Evolutionary conservation across 305 asterid species (phyloP).

Genomic region (Solanum hybrid): DNA sequence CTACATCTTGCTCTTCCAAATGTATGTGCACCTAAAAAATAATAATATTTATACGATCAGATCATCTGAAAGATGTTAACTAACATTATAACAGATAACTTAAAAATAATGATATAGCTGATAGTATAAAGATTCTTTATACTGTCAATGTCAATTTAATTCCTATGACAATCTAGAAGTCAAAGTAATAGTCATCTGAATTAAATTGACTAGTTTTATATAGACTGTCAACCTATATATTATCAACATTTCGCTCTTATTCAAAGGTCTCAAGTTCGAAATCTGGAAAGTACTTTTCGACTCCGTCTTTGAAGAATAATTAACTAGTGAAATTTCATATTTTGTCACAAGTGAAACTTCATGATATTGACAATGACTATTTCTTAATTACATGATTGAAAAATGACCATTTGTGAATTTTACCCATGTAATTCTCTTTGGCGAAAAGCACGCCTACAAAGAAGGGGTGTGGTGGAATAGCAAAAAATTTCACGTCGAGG

Average conservation of each 20-base stretch:
- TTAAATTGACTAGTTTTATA: not conserved
- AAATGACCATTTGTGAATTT: not conserved
- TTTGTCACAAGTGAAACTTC: not conserved
- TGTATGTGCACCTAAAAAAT: slow-evolving; percentile 50
- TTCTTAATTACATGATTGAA: not conserved
- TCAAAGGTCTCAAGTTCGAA: not conserved
- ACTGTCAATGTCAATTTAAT: not conserved
- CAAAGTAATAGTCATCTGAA: not conserved
- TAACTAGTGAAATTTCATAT: not conserved
- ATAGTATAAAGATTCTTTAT: not conserved
- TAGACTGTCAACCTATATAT: not conserved
- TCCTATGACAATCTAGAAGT: not conserved
- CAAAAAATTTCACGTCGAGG: fast-evolving
- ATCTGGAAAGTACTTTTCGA: not conserved
- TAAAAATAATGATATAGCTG: not conserved
- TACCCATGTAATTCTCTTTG: not conserved
- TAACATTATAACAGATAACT: too few species aligned
- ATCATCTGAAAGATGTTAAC: not conserved
- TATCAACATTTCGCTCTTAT: not conserved
- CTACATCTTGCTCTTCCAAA: slow-evolving; percentile 60
- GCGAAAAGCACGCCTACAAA: not conserved
- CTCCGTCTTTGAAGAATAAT: not conserved
- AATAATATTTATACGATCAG: not conserved
- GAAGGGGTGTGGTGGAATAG: not conserved
- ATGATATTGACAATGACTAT: too few species aligned